phyloP scores from a whole-genome alignment of 2,329 filamentous ascomycete species.

The Exserohilum turcica region DNA sequence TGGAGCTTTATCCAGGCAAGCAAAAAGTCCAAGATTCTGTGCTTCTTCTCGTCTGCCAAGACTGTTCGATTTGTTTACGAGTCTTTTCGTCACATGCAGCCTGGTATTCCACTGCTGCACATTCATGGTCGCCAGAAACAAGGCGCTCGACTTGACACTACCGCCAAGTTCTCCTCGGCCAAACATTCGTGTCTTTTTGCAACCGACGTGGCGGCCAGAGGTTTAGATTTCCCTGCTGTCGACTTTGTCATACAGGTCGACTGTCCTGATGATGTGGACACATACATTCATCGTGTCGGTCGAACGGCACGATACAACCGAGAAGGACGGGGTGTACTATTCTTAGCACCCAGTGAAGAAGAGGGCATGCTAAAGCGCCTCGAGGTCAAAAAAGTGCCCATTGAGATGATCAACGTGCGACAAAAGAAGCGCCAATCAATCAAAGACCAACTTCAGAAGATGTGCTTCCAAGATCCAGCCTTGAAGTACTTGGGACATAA shows the following conservation, averaged over 20 bases:
- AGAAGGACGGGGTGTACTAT: slow-evolving; percentile 84
- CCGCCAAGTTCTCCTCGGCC: slow-evolving; percentile 76
- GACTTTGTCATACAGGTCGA: slow-evolving; percentile 99
- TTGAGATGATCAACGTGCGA: slow-evolving; percentile 83
- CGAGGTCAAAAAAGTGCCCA: slow-evolving; percentile 85
- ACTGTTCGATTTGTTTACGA: slow-evolving; percentile 97
- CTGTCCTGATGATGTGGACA: slow-evolving; percentile 94
- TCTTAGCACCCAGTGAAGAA: slow-evolving; percentile 91
- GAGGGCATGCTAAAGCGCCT: slow-evolving; percentile 85
- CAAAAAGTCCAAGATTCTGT: slow-evolving; percentile 90
- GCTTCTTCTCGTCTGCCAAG: slow-evolving; percentile 94
- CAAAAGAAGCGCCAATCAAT: slow-evolving; percentile 89
- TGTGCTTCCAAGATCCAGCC: slow-evolving; percentile 94
- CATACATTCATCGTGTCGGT: slow-evolving; percentile 95
- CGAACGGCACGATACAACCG: slow-evolving; percentile 92
- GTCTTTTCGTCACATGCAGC: slow-evolving; percentile 87
- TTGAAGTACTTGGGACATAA: slow-evolving; percentile 96
- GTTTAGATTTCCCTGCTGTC: slow-evolving; percentile 93
- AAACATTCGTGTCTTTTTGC: slow-evolving; percentile 90
- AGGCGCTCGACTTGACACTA: slow-evolving; percentile 83
- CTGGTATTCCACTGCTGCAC: slow-evolving; percentile 90
- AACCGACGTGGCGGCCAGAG: slow-evolving; percentile 91
- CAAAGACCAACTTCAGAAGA: slow-evolving; percentile 82
- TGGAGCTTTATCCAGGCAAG: slow-evolving; percentile 92
- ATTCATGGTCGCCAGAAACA: slow-evolving; percentile 95